Conservation (phyloP, 2,329 filamentous ascomycete species). For the Claviceps fusiformis region DNA sequence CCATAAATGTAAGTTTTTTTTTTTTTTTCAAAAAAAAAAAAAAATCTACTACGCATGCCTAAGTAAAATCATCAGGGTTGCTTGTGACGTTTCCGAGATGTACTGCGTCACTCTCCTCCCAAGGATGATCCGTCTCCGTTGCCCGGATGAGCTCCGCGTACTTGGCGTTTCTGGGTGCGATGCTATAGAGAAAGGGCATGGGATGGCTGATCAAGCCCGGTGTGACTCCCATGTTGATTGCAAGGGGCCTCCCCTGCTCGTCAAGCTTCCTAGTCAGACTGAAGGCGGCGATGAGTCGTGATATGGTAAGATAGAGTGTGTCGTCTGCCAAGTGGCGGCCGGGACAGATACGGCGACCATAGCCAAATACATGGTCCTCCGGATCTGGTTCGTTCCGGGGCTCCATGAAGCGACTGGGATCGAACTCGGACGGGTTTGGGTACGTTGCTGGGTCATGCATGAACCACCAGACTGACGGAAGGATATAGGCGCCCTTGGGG, state of each 20-base stretch:
- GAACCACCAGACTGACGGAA: constrained; percentile 16
- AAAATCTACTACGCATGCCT: background rate
- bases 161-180: constrained; percentile 1
- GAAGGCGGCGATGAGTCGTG: constrained; percentile 32
- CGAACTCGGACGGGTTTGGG: constrained; percentile 22
- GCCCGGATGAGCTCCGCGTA: constrained; percentile 2
- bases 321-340: constrained; percentile 19
- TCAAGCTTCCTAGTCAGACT: constrained; percentile 16
- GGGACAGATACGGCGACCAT: constrained; percentile 22
- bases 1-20: too few relatives aligned
- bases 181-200: background rate
- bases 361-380: constrained; percentile 17
- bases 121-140: constrained; percentile 4
- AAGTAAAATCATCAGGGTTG: background rate
- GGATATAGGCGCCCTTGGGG: constrained; percentile 14
- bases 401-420: constrained; percentile 19
- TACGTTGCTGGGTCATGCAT: constrained; percentile 59
- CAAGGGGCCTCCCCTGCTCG: constrained; percentile 23
- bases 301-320: constrained; percentile 20
- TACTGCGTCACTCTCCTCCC: constrained; percentile 5
- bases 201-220: constrained; percentile 3
- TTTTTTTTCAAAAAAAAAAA: too few relatives aligned
- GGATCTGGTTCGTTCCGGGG: constrained; percentile 17
- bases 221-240: constrained; percentile 3
- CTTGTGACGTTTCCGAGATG: background rate